A percentile compares a stretch with the other conserved stretches of the same genome.
phyloP scores from a whole-genome alignment of 306 rosid species.

The Ormosia emarginata region DNA sequence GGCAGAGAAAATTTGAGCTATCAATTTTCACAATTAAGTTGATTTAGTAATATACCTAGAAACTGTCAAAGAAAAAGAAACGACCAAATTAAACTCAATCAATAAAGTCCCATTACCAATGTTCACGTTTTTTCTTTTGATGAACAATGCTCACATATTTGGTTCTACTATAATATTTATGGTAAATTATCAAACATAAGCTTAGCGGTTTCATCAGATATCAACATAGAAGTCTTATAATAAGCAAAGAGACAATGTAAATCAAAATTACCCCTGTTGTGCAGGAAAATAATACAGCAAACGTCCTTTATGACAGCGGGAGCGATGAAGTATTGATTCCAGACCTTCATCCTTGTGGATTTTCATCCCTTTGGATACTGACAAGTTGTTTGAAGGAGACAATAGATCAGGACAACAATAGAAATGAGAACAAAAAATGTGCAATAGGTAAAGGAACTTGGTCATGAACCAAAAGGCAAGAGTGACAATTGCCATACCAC shows the following conservation, averaged over 20 bases:
- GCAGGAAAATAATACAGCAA: conserved; percentile 90
- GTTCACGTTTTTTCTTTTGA: not conserved
- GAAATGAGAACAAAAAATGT: conserved; percentile 3
- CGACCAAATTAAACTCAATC: not conserved
- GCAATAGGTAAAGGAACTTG: not conserved
- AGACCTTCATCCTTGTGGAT: conserved; percentile 62
- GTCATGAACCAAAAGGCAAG: not conserved
- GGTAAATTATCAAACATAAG: not conserved
- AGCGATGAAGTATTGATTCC: conserved; percentile 62
- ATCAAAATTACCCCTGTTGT: conserved; percentile 52
- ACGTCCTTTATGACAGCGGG: conserved; percentile 97
- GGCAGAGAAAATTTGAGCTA: not conserved
- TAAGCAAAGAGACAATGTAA: not conserved
- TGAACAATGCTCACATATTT: not conserved
- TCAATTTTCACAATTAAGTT: not conserved
- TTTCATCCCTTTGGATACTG: conserved; percentile 69
- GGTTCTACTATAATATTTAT: not conserved
- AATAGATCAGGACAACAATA: conserved; percentile 16
- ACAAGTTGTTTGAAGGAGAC: conserved; percentile 26
- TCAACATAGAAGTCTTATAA: not conserved
- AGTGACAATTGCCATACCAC: not conserved
- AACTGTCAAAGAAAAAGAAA: not conserved
- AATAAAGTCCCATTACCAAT: not conserved
- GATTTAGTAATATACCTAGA: not conserved
- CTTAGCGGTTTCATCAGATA: not conserved